Base-by-base conservation (phyloP, 768 basidiomycete genomes). In the Amanita brunnescens region DNA sequence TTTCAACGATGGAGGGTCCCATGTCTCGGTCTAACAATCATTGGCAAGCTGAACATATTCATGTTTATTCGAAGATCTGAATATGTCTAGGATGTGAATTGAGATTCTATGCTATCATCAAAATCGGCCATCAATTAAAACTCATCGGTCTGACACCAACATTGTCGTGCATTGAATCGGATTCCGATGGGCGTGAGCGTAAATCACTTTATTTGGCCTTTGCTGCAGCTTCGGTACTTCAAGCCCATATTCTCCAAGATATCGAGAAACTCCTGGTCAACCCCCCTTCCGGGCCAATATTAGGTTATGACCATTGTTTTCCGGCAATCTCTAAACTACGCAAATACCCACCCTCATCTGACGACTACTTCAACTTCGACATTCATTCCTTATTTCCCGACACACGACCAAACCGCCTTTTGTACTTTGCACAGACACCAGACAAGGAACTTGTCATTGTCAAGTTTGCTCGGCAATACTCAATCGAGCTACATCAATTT, bases 381-480 rank as follows among this genome's bases (percentile, higher is more conserved):
- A 54, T 56, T 35, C 23, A 1, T 24, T 24, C 2, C 18, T 1
- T 20, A 39, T 45, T 21, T 26, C 29, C 16, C 20, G 20, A 40
- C 18, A 12, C 24, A 26, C 51, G 44, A 34, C 48, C 42, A 1
- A 21, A 42, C 35, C 38, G 55, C 38, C 43, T 50, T 34, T 30
- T 58, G 24, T 56, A 35, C 52, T 3, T 41, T 1, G 49, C 54
- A 16, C n/a, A 14, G 30, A 50, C 44, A n/a, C 23, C 40, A 21
- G 30, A 34, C 16, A 16, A 21, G 35, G 14, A 26, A 14, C n/a
- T 34, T 26, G 47, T 61, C 33, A 6, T 59, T 20, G 39, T 63
- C 57, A 63, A 61, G 51, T 57, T 61, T 41, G 37, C 53, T 12
- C 47, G 39, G 12, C 38, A 37, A 18, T 61, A 63, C 39, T 58